Base-by-base conservation (phyloP, 2,329 filamentous ascomycete genomes). In the Fusarium mundagurra region DNA sequence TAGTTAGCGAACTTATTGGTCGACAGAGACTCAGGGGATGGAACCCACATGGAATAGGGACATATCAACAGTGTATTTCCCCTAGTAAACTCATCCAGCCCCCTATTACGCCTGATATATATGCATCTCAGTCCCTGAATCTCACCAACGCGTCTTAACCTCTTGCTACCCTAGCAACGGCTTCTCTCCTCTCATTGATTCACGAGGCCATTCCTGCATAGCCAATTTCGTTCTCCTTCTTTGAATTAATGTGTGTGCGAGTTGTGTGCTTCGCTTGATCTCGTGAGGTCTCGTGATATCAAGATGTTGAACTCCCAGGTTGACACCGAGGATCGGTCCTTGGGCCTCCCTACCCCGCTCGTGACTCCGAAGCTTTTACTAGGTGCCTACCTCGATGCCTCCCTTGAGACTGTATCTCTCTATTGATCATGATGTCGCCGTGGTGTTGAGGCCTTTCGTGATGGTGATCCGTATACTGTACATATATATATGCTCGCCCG, bases 161-260 rank as follows among this genome's bases (percentile, higher is more conserved):
- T 43, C 59, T 72, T 69, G 71, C 67, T 64, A 8, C 39, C 57
- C 62, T 47, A 18, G 44, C 24, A 58, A 53, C 59, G n/a, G 29
- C 31, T 48, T 17, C 43, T 29, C 36, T 38, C 33, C 14, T 12
- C 31, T 36, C 43, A n/a, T 50, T 36, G 72, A 48, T n/a, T 33
- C 44, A 13, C 31, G 24, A 31, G 6, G 17, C 44, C 11, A 27
- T 33, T 53, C 27, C 14, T 61, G 60, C 67, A 44, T 69, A 16
- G 22, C 14, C 3, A 18, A 48, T 74, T 74, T 72, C 43, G 10
- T 64, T 43, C 7, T 18, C 12, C 13, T 29, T 29, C 17, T 34
- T n/a, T 8, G 27, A 69, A 72, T 74, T 62, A 20, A 22, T 45
- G 38, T 57, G 62, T 72, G 71, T 74, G 72, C 22, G 67, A 8